Percentiles rank a stretch among this genome's conserved stretches.
Evolutionary conservation across 176 grass and related monocot genomes (phyloP).

Genomic region (Elymus sibiricus): DNA sequence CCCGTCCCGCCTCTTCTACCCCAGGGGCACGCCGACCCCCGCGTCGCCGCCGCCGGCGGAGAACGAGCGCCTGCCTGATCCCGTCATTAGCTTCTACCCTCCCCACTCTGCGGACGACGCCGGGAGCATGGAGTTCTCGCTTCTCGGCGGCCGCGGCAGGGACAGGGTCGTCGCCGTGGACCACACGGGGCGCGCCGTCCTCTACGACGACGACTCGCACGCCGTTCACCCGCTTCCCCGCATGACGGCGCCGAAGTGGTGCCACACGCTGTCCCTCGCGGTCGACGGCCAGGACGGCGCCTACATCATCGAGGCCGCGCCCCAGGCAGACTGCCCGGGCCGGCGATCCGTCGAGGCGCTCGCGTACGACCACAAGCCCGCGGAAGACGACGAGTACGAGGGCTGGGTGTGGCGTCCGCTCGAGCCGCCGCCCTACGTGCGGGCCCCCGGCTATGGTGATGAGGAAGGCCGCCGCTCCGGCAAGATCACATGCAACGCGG

Average conservation of each 20-base stretch:
- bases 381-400: too few species aligned
- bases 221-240: background rate
- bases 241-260: background rate
- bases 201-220: background rate
- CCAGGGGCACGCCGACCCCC: background rate
- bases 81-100: background rate
- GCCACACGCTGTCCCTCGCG: background rate
- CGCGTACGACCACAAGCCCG: too few species aligned
- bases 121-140: background rate
- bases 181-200: background rate
- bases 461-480: too few species aligned
- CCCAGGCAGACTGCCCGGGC: background rate
- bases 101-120: background rate
- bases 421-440: background rate
- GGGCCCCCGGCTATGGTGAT: background rate
- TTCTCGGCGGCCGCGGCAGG: background rate
- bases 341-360: background rate
- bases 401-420: too few species aligned
- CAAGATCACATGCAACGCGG: too few species aligned
- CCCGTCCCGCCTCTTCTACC: background rate
- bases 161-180: background rate
- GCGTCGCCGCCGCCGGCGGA: background rate
- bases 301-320: background rate
- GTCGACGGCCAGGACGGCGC: background rate
- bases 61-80: background rate